Base-by-base conservation (phyloP, 1,284 basidiomycete species). In the Trichosporon ovoides region DNA sequence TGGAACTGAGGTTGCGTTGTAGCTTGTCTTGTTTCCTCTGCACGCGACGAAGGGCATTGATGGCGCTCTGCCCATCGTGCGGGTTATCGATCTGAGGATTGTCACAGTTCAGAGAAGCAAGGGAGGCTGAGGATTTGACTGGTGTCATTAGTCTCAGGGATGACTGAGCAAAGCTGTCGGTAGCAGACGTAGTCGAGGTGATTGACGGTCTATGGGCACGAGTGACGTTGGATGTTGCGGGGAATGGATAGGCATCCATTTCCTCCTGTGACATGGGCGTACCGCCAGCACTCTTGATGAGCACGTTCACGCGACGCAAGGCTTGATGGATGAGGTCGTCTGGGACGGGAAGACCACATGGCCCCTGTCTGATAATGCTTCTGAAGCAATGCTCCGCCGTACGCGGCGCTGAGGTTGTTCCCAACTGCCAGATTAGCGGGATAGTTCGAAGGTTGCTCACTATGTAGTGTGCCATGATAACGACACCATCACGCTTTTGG, bases 321-420 rank as follows among this genome's bases (percentile, higher is more conserved):
- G 74, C 72, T 55, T 72, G 70, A 11, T 57, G 54, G 14, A 76
- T 65, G 10, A 76, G 63, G n/a, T 72, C 68, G 56, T 74, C 72
- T 1, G 68, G 64, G 0, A 58, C 38, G 6, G 66, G 61, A 3
- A 68, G 50, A 2, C 72, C 72, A 20, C 61, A 68, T 0, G 59
- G 65, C 3, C 68, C 64, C 3, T 59, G 40, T 0, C 52, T 28
- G 22, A 72, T 46, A n/a, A 76, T 65, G 9, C 58, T 46, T 38
- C 67, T 68, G 64, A 73, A 76, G 22, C 63, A 61, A 0, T 31
- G 16, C 52, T 70, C 71, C 12, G 68, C 58, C 48, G 65, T 51
- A 12, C 53, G 2, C 1, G 59, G 52, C 4, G 57, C 49, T 1
- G 59, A 54, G 0, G 74, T 73, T 53, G 71, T 63, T 3, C 65